A percentile compares a stretch with the other conserved stretches of the same genome.
phyloP scores from a whole-genome alignment of 1,284 basidiomycete species.

The Tilletia indica region DNA sequence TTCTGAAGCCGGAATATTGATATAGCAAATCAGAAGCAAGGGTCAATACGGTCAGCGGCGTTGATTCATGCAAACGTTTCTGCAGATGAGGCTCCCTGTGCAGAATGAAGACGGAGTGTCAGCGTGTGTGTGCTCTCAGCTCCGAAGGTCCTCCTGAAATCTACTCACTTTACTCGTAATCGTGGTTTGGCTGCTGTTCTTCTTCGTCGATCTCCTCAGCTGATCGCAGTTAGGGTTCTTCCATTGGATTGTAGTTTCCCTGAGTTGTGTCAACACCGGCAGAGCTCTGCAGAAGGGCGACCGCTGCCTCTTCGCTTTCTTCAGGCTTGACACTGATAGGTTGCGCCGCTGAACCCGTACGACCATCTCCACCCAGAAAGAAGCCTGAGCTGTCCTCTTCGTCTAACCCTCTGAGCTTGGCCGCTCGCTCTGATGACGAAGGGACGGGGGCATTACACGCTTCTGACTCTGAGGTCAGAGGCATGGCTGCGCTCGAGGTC shows the following conservation, averaged over 20 bases:
- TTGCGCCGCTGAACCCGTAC: background rate
- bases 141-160: too few relatives aligned
- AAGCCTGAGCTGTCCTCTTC: background rate
- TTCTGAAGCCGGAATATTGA: conserved; percentile 39
- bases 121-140: too few relatives aligned
- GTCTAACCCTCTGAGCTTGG: background rate
- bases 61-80: too few relatives aligned
- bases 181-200: background rate
- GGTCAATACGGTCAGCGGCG: too few relatives aligned
- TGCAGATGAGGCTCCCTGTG: too few relatives aligned
- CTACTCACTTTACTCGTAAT: background rate
- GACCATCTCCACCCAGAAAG: background rate
- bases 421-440: background rate
- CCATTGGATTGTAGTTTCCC: background rate
- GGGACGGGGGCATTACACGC: conserved; percentile 9
- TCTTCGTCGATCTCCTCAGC: background rate
- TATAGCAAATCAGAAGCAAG: too few relatives aligned
- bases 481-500: background rate
- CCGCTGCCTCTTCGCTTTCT: background rate
- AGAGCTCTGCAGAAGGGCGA: background rate
- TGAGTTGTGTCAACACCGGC: background rate
- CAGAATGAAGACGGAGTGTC: too few relatives aligned
- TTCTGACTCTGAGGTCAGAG: background rate
- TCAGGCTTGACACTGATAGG: background rate
- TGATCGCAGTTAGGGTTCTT: background rate